Evolutionary conservation across 106 monocot species (phyloP).

Genomic region (Hemerocallis citrina): DNA sequence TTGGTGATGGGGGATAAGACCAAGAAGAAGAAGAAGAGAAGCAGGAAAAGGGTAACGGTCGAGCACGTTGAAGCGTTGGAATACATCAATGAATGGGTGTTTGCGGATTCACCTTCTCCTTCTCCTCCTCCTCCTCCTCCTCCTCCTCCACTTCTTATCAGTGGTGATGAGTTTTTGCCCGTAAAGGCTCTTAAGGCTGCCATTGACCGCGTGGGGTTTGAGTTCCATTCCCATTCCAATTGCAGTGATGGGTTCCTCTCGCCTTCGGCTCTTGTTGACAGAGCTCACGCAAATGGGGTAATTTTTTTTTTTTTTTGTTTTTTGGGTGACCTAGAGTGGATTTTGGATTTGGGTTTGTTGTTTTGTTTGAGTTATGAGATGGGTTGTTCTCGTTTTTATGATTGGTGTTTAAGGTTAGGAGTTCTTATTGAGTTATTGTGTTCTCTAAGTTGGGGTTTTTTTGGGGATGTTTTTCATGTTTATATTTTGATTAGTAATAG

Average conservation of each 20-base stretch:
- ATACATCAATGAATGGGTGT: constrained; percentile 49
- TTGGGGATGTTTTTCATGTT: neutral
- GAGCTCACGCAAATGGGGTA: constrained; percentile 68
- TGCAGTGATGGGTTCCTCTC: constrained; percentile 76
- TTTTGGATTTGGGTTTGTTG: neutral
- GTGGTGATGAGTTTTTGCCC: constrained; percentile 14
- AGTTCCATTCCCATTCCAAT: constrained; percentile 71
- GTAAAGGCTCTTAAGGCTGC: neutral
- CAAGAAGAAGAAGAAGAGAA: constrained; percentile 28
- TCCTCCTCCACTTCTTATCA: neutral
- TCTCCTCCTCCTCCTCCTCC: neutral
- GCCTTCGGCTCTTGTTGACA: constrained; percentile 54
- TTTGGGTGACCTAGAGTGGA: neutral
- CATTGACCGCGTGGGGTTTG: constrained; percentile 36
- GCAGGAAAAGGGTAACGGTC: constrained; percentile 29
- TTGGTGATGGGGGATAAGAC: constrained; percentile 15
- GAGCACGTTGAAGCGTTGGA: constrained; percentile 33
- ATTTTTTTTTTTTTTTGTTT: neutral
- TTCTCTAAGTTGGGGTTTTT: neutral
- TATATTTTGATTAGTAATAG: neutral
- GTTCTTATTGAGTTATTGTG: neutral
- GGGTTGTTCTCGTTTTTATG: too few relatives aligned
- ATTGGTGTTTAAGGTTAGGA: neutral
- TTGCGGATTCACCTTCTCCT: neutral
- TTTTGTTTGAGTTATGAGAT: neutral